Conservation (phyloP, 352 stramenopile genomes). For the Peronospora destructor region DNA sequence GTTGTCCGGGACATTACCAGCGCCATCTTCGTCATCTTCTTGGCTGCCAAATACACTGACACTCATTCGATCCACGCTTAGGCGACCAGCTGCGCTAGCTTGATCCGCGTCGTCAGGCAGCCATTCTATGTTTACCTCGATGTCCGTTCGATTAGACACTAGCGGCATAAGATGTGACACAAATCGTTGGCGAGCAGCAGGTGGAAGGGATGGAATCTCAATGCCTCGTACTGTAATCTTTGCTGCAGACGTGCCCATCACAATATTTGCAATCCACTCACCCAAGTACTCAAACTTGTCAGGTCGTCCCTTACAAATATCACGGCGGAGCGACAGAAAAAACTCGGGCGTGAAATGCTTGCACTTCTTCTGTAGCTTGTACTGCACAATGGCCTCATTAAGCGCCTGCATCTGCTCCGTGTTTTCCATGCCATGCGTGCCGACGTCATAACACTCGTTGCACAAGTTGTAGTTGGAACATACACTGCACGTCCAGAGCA, state of each 20-base stretch:
- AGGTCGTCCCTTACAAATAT: conserved; percentile 71
- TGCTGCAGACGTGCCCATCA: conserved; percentile 50
- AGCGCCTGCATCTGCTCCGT: conserved; percentile 59
- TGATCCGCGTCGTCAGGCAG: conserved; percentile 50
- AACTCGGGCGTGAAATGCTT: conserved; percentile 74
- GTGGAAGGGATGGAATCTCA: conserved; percentile 60
- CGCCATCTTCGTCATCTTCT: conserved; percentile 18
- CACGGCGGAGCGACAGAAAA: conserved; percentile 55
- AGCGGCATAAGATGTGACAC: conserved; percentile 71
- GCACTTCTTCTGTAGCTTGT: conserved; percentile 68
- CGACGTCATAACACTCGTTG: conserved; percentile 59
- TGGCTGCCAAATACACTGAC: conserved; percentile 12
- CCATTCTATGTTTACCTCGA: conserved; percentile 83
- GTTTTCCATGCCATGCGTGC: conserved; percentile 70
- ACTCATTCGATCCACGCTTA: conserved; percentile 36
- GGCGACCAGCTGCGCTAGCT: conserved; percentile 25
- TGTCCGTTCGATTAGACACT: conserved; percentile 74
- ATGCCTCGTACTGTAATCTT: conserved; percentile 79
- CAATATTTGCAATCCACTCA: conserved; percentile 73
- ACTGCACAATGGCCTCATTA: conserved; percentile 61
- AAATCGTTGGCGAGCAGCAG: conserved; percentile 55
- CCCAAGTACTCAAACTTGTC: conserved; percentile 84
- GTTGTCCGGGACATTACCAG: conserved; percentile 23
- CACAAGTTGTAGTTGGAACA: conserved; percentile 71
- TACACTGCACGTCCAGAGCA: conserved; percentile 64